Evolutionary conservation across 2,329 filamentous ascomycete genomes (phyloP), one percentile per base, ranked within the genome.

Genomic region (Neodidymelliopsis sp.): DNA sequence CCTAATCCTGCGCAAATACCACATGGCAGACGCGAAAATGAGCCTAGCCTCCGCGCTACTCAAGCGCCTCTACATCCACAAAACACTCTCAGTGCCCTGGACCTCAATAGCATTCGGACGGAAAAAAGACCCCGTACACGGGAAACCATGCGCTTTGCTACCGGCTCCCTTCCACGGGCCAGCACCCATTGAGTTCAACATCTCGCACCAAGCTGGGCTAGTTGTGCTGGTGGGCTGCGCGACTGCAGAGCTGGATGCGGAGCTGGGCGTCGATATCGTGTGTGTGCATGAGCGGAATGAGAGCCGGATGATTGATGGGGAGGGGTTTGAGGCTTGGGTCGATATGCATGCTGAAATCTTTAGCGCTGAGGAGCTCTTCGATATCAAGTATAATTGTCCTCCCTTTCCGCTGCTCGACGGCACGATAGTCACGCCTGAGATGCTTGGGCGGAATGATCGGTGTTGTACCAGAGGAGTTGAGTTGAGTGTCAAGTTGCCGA

Each of bases 191-290:
- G 83, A 87, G 55, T 92, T 93, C 79, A 93, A 93, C 72, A 81
- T 92, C 45, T 87, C 84, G 34, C 89, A 93, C 70, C 89, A 93
- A 75, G 86, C 86, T 7, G 89, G 89, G 2, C 75, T 93, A 12
- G 89, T 91, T 0, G 82, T 83, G 2, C 75, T 92, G 22, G 79
- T 88, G 10, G 86, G 58, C 62, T 73, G 69, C 59, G 73, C 53
- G 31, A 63, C 57, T 1, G 43, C 54, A 2, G 50, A 54, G 9
- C 38, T 53, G 1, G 70, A 73, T 16, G 70, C 75, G 3, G 75
- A 87, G 34, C 79, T 91, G 0, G 89, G 89, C 34, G 82, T 88
- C 2, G 89, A 93, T 69, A 78, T 93, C n/a, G 88, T 91, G 3
- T 90, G 87, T 67, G 84, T 87, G 2, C 79, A 81, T 45, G 89